Conservation (phyloP, 306 rosid genomes). For the Cercis canadensis region DNA sequence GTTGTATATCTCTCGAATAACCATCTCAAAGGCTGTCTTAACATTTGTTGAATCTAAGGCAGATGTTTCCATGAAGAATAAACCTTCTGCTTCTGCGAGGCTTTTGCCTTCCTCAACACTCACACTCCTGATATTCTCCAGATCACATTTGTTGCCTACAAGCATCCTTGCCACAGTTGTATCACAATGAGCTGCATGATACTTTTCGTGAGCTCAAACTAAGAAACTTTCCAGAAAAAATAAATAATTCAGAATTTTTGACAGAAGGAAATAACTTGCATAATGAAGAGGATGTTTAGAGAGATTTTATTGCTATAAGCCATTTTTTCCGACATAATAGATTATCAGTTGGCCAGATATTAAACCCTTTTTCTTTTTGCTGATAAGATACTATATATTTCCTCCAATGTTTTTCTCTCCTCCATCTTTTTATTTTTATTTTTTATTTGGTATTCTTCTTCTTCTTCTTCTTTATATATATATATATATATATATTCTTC, state of each 20-base stretch:
- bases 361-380: too few relatives aligned
- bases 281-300: background rate
- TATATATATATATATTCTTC: too few relatives aligned
- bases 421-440: too few relatives aligned
- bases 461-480: background rate
- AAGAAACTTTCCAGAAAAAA: slow-evolving; percentile 1
- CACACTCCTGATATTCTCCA: slow-evolving; percentile 82
- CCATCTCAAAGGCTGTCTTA: slow-evolving; percentile 81
- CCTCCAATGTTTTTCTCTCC: background rate
- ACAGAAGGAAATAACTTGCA: slow-evolving; percentile 3
- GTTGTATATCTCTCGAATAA: slow-evolving; percentile 85
- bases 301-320: background rate
- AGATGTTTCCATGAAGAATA: slow-evolving; percentile 97
- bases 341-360: too few relatives aligned
- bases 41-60: slow-evolving; percentile 91
- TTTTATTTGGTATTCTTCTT: background rate
- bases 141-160: slow-evolving; percentile 89
- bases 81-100: slow-evolving; percentile 88
- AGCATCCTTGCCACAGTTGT: slow-evolving; percentile 90
- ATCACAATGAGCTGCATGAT: slow-evolving; percentile 86
- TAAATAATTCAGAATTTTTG: background rate
- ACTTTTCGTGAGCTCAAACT: slow-evolving; percentile 25
- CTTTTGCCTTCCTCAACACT: slow-evolving; percentile 87
- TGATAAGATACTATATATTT: background rate
- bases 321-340: background rate